Base-by-base conservation (phyloP, 768 basidiomycete species). In the Boletus subparvulus region DNA sequence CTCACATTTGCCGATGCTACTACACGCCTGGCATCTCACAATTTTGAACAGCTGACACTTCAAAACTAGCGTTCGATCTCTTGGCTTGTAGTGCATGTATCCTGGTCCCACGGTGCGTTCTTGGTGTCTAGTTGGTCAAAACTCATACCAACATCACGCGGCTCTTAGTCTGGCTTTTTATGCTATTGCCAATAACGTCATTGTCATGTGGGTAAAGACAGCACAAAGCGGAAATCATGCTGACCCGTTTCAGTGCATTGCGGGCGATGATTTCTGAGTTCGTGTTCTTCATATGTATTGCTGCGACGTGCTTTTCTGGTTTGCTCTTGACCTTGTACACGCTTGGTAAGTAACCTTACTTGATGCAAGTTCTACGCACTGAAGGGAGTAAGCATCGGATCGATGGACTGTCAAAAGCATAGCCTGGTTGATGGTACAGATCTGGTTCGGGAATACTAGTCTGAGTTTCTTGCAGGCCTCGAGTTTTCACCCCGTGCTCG, bases 31-130 rank as follows among this genome's bases (percentile, higher is more conserved):
- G 13, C 6, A 17, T 46, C 54, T 52, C 21, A 64, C 55, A 33
- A 21, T 37, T 42, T 61, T 57, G 24, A 54, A 58, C 47, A 78
- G 84, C 69, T 24, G 73, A 65, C 11, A 69, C 78, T 1, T 90
- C 90, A 4, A 59, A 59, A 26, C 70, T 88, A 63, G 86, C 88
- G 1, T 94, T 95, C 64, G 92, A 95, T 63, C 78, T 94, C 33
- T 79, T 96, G 49, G 80, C 93, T 3, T 93, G 90, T 64, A 89
- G 87, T 9, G 92, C 87, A 3, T 94, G 91, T 65, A 85, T 94
- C 50, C 78, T 95, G 26, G 88, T 94, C 65, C 93, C 93, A 21
- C 82, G 92, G 85, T 87, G 62, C 30, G 73, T 63, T 52, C 16
- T 21, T 40, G 26, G 48, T 16, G 3, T 47, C 5, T 17, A 48